Base-by-base conservation (phyloP, 345 rosid species). In the Aethionema arabicum region DNA sequence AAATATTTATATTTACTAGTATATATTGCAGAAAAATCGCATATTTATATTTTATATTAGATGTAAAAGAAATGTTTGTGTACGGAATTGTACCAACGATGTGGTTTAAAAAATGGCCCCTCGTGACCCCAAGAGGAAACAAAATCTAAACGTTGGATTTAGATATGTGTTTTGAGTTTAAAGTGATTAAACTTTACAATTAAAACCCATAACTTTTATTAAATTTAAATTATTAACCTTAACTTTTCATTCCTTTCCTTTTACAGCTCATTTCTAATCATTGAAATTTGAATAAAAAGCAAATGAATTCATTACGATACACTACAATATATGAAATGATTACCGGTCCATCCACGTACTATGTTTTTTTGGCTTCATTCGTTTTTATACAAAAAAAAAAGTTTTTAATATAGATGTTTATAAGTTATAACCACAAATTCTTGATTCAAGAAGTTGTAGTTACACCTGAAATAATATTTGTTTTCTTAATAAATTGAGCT, bases 61-160 rank as follows among this genome's bases (percentile, higher is more conserved):
- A 30, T 56, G 37, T 55, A 32, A 62, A 69, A 67, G 36, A 57
- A 40, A 32, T 43, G 47, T 35, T 5, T 48, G 58, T 49, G 74
- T 70, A 70, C 74, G 63, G 59, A 12, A 46, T 48, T 41, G 74
- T 70, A 63, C 35, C 64, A 56, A 70, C 64, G 57, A 69, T 50
- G 56, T 61, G 15, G 40, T 63, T 35, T 35, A 56, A 11, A 41
- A 39, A 56, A 15, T 70, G 74, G 29, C 74, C 48, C 60, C 69
- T 70, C 69, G 54, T 48, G 60, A 63, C 29, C 43, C 69, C 69
- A 70, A 70, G 65, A 35, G 27, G 5, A 11, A 10, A 3, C 2
- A 70, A 43, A 13, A 49, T 13, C 55, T 21, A 55, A 35, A 69
- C 52, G 50, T 21, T 41, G 37, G 32, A 48, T 69, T 21, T 21